phyloP scores from a whole-genome alignment of 2,329 filamentous ascomycete genomes.

The Xylaria sp. region DNA sequence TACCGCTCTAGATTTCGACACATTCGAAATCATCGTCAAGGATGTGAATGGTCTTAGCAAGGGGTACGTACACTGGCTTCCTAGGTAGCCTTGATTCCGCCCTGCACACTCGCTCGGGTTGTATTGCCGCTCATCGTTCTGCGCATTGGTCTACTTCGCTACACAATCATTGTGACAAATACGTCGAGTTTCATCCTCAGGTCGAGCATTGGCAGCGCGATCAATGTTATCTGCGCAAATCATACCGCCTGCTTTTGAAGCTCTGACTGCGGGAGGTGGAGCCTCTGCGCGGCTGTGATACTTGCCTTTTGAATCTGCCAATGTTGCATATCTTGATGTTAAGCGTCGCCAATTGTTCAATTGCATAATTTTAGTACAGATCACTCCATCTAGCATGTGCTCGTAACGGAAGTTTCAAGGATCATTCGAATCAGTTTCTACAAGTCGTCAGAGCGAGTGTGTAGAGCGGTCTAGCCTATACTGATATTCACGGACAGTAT shows the following conservation, averaged over 20 bases:
- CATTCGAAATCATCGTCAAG: constrained; percentile 87
- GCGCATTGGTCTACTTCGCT: constrained; percentile 15
- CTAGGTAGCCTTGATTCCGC: constrained; percentile 72
- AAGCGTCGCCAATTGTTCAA: background rate
- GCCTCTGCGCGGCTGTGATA: background rate
- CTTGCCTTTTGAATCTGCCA: constrained; percentile 5
- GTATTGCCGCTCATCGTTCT: constrained; percentile 19
- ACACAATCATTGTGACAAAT: background rate
- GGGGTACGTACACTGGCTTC: constrained; percentile 99
- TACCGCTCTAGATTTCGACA: constrained; percentile 89
- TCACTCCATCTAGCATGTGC: background rate
- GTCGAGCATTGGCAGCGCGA: background rate
- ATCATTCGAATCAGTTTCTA: background rate
- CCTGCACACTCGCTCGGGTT: constrained; percentile 47
- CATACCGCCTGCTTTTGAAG: background rate
- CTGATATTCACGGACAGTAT: constrained; percentile 34
- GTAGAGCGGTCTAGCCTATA: constrained; percentile 30
- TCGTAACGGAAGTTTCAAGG: background rate
- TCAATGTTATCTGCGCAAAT: constrained; percentile 2
- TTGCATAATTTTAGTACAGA: constrained; percentile 13
- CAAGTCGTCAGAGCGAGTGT: constrained; percentile 46
- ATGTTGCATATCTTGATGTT: constrained; percentile 6
- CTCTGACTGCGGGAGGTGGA: background rate
- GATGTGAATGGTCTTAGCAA: constrained; percentile 91
- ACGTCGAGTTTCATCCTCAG: background rate